phyloP scores from a whole-genome alignment of 2,329 filamentous ascomycete genomes.

The Colletotrichum sp. region DNA sequence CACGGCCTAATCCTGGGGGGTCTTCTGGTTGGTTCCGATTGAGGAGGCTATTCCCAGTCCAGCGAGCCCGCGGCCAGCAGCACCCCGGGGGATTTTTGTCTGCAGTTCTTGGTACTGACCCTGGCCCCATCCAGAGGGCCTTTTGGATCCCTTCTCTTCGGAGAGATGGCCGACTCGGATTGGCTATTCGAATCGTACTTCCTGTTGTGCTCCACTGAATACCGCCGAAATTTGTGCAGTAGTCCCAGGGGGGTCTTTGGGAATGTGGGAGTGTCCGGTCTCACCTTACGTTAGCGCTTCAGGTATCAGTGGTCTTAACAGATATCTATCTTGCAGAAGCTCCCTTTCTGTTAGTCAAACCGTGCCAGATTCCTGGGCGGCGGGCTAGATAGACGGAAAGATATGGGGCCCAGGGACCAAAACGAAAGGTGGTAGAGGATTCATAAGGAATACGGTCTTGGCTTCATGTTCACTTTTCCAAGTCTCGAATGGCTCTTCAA shows the following conservation, averaged over 20 bases:
- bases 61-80: background rate
- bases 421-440: slow-evolving; percentile 3
- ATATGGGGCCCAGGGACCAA: background rate
- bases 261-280: background rate
- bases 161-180: slow-evolving; percentile 11
- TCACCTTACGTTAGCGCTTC: background rate
- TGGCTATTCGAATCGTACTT: background rate
- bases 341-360: slow-evolving; percentile 8
- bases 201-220: background rate
- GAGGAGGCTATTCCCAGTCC: slow-evolving; percentile 1
- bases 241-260: background rate
- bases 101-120: slow-evolving; percentile 18
- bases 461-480: background rate
- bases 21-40: slow-evolving; percentile 6
- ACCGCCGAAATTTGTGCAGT: slow-evolving; percentile 15
- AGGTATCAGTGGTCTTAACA: background rate
- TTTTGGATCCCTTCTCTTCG: background rate
- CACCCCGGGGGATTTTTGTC: slow-evolving; percentile 21
- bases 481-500: background rate
- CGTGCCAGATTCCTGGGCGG: background rate
- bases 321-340: background rate
- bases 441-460: background rate
- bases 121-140: background rate
- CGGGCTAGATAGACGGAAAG: background rate
- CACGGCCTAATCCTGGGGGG: background rate